A percentile compares a stretch with the other conserved stretches of the same genome.
Evolutionary conservation across 495 filamentous ascomycete genomes (phyloP).

Genomic region (Cercophora sp.): DNA sequence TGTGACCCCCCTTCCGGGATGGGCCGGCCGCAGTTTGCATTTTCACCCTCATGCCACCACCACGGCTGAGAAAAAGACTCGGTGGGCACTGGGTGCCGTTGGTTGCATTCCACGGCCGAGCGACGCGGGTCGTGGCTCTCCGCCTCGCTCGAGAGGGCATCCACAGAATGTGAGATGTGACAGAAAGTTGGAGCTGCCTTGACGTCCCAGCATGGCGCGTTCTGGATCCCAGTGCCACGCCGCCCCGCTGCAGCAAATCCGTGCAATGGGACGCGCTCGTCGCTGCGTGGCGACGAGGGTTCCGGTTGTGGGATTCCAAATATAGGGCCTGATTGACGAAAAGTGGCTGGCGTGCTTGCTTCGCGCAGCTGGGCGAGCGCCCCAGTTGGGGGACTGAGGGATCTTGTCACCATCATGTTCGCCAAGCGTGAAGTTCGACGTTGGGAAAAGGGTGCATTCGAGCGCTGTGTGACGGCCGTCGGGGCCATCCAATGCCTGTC

Average conservation of each 20-base stretch:
- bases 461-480: background rate
- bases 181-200: background rate
- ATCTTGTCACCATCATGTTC: slow-evolving; percentile 1
- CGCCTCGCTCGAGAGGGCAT: background rate
- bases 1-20: slow-evolving; percentile 28
- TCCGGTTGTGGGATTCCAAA: slow-evolving; percentile 3
- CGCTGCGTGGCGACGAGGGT: background rate
- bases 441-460: background rate
- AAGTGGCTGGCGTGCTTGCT: slow-evolving; percentile 1
- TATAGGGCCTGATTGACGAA: slow-evolving; percentile 7
- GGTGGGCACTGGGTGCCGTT: background rate
- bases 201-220: background rate
- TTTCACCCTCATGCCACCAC: slow-evolving; percentile 9
- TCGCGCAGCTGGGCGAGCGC: background rate
- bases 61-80: background rate
- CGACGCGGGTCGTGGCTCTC: background rate
- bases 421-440: slow-evolving; percentile 8
- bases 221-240: slow-evolving; percentile 3
- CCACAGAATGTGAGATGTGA: slow-evolving; percentile 10
- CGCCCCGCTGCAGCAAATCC: slow-evolving; percentile 6
- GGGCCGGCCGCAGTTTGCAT: slow-evolving; percentile 21
- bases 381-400: background rate
- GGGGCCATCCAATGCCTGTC: slow-evolving; percentile 5
- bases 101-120: slow-evolving; percentile 12
- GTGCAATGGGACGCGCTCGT: background rate